A percentile compares a stretch with the other conserved stretches of the same genome.
Evolutionary conservation across 805 yeast species (phyloP).

Genomic region (Myxozyma neglecta): DNA sequence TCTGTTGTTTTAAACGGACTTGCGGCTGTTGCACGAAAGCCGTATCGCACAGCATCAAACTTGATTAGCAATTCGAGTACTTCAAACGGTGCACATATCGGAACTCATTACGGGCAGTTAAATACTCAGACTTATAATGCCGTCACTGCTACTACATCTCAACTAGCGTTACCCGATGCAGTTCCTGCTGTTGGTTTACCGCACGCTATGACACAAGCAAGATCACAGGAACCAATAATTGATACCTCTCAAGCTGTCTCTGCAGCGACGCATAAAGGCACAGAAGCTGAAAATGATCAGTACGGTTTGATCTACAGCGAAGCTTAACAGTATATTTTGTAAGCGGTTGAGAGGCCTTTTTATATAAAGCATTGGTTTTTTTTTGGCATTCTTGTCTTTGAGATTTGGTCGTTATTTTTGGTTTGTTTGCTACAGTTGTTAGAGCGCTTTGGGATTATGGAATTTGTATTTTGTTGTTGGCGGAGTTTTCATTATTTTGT

Average conservation of each 20-base stretch:
- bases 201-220: background rate
- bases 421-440: background rate
- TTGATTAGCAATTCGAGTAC: background rate
- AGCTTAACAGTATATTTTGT: background rate
- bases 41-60: constrained; percentile 1
- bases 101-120: constrained; percentile 3
- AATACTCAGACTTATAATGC: background rate
- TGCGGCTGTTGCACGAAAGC: constrained; percentile 7
- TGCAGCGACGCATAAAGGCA: background rate
- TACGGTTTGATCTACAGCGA: constrained; percentile 1
- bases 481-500: too few relatives aligned
- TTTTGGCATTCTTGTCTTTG: background rate
- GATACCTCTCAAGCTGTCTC: background rate
- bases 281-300: background rate
- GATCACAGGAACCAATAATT: background rate
- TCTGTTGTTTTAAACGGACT: background rate
- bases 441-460: background rate
- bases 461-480: background rate
- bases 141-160: constrained; percentile 2
- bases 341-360: background rate
- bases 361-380: background rate
- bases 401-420: background rate
- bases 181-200: constrained; percentile 11
- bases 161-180: constrained; percentile 7
- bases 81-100: background rate